Evolutionary conservation across 805 yeast species (phyloP), one percentile per base, ranked within the genome.

Genomic region (Zygosaccharomyces pseudorouxii): DNA sequence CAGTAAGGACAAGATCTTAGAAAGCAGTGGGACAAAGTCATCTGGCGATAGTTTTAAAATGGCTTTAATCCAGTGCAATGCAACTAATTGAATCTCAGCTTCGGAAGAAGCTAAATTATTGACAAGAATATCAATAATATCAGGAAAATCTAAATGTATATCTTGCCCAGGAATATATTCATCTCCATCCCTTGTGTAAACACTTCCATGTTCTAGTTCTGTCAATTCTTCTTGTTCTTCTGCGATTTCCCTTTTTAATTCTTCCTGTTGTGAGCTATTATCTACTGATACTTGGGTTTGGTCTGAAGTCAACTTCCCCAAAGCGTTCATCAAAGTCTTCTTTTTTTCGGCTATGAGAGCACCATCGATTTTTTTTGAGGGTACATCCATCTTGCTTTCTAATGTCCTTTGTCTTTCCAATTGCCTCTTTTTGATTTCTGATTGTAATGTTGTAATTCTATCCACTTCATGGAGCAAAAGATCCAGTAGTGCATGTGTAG

Each of bases 11-110:
- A 92, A 71, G 35, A 92, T 72, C 47, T 86, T 83, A 2, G 97
- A 89, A 45, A 88, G 76, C 50, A 79, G 84, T 20, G 83, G 80
- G 22, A 86, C 71, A 52, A 92, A 82, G 40, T 90, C 85, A 35
- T 75, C 72, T 1, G 97, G 92, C 0, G 92, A 81, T 4, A 64
- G 80, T 12, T 78, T 79, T 22, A 93, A 68, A 29, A 93, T 71
- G 14, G 82, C 81, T 47, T 79, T 82, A 12, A 93, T 69, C 99
- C 99, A 93, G 41, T 81, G 79, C 43, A 92, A 71, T 0, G 88
- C 88, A 3, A 86, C 86, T 28, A 82, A 66, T 64, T 88, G 95
- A 39, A 90, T 86, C 56, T 87, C 87, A 38, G 78, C 79, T 51
- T 82, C 89, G 1, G 85, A 75, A 1, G 83, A 80, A 52, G 86